Base-by-base conservation (phyloP, 305 asterid species). In the Plantago lanceolata region DNA sequence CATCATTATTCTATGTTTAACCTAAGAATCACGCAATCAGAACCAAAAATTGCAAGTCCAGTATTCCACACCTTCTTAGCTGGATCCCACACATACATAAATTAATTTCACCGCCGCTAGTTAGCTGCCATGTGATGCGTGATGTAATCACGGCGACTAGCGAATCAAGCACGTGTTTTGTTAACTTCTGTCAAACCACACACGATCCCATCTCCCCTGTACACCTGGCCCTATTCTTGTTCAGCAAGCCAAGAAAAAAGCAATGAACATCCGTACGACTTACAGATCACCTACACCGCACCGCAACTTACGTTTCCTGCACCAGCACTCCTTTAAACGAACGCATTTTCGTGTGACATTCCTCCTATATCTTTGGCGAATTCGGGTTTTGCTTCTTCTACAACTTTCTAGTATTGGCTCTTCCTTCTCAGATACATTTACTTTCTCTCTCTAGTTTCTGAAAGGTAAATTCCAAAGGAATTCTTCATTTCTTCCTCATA, bases 141-240 rank as follows among this genome's bases (percentile, higher is more conserved):
- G 45, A 40, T 40, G 45, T 40, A 6, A 6, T 37, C 20, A 33
- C 60, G 5, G 60, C 60, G 15, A 35, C 28, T 29, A 16, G 60
- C 60, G 15, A 35, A 56, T 29, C 33, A 56, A 20, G 21, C 61
- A 56, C 45, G 44, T 29, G 45, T 26, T 9, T 11, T 56, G 8
- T 18, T 14, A 0, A 54, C 19, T 17, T n/a, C 12, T 18, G 20
- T 24, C 45, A 19, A 18, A 56, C n/a, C n/a, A 43, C 33, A 56
- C 61, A 26, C 15, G 33, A 55, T 40, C 60, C 17, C 31, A 28
- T 1, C 18, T 54, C 59, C 4, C 16, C 19, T 54, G 5, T 29
- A 5, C 45, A 56, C 19, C 21, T 56, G 61, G 28, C 61, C 45
- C 3, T 55, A 56, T 29, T 56, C 61, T 56, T 56, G 61, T 56